A percentile compares a stretch with the other conserved stretches of the same genome.
These are phyloP conservation scores for Kitagawia praeruptora DNA, from an alignment of 129 eudicot species.

Conservation along the genomic window DNA sequence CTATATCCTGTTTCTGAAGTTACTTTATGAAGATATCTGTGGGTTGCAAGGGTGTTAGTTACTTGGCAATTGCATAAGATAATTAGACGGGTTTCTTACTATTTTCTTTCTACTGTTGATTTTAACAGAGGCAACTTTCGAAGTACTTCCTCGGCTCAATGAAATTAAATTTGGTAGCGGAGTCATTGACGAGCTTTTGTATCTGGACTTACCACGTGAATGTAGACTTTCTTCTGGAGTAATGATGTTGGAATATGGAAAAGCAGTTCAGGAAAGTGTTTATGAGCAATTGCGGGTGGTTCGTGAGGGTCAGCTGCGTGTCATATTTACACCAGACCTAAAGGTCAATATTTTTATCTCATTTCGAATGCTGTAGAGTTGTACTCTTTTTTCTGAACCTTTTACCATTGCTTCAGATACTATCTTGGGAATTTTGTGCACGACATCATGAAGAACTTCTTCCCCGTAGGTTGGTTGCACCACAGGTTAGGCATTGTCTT, in stretches of 20 bases:
- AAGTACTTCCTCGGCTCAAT: conserved; percentile 89
- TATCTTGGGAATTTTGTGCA: conserved; percentile 98
- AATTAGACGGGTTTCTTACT: not conserved
- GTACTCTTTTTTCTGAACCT: not conserved
- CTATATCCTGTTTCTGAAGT: not conserved
- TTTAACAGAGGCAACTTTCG: conserved; percentile 83
- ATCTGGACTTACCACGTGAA: conserved; percentile 80
- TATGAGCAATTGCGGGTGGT: conserved; percentile 96
- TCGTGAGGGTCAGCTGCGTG: conserved; percentile 96
- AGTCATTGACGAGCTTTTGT: conserved; percentile 87
- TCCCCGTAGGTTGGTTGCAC: conserved; percentile 91
- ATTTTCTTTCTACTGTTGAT: conserved; percentile 4
- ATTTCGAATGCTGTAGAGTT: not conserved
- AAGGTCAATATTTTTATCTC: conserved; percentile 36
- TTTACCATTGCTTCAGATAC: conserved; percentile 33
- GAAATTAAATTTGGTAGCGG: conserved; percentile 96
- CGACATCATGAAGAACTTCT: conserved; percentile 93
- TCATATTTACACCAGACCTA: conserved; percentile 74
- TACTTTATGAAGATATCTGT: not conserved
- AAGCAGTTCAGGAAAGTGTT: conserved; percentile 95
- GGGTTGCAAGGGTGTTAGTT: not conserved
- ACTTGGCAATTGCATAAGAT: not conserved
- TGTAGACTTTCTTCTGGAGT: conserved; percentile 69
- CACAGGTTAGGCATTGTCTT: conserved; percentile 46
- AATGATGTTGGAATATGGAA: conserved; percentile 83